Conservation (phyloP, 495 filamentous ascomycete species). For the Lophium mytilinum region DNA sequence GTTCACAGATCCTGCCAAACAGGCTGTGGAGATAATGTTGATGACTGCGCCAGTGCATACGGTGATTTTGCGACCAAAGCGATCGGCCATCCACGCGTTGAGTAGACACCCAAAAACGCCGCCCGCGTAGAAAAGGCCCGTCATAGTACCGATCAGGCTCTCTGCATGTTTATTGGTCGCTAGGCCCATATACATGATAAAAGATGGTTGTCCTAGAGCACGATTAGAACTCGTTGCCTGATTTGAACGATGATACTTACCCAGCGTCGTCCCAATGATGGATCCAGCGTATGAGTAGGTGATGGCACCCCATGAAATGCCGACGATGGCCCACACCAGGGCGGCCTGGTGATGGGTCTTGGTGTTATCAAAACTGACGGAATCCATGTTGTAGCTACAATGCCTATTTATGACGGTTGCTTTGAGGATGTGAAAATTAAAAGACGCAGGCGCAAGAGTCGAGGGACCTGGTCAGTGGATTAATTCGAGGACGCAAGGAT, state of each 20-base stretch:
- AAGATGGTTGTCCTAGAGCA: neutral
- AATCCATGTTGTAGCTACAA: neutral
- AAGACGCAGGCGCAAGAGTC: neutral
- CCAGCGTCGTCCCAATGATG: neutral
- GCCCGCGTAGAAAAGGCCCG: neutral
- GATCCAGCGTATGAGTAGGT: neutral
- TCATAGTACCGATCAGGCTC: neutral
- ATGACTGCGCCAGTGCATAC: neutral
- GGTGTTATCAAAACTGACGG: neutral
- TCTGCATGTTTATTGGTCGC: neutral
- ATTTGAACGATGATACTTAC: neutral
- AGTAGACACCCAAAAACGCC: neutral
- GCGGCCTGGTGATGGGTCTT: neutral
- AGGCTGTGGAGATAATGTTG: neutral
- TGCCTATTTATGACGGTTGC: neutral
- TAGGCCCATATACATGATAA: neutral
- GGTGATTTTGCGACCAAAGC: neutral
- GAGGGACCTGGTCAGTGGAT: too few species aligned
- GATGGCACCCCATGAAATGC: neutral
- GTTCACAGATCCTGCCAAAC: neutral
- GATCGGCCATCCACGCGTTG: neutral
- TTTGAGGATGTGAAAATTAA: neutral
- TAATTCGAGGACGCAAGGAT: too few species aligned
- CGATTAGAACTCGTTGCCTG: neutral
- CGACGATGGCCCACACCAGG: neutral